Percentiles rank a stretch among this genome's conserved stretches.
Evolutionary conservation across 306 rosid species (phyloP).

Genomic region (Cucumis cinereus): DNA sequence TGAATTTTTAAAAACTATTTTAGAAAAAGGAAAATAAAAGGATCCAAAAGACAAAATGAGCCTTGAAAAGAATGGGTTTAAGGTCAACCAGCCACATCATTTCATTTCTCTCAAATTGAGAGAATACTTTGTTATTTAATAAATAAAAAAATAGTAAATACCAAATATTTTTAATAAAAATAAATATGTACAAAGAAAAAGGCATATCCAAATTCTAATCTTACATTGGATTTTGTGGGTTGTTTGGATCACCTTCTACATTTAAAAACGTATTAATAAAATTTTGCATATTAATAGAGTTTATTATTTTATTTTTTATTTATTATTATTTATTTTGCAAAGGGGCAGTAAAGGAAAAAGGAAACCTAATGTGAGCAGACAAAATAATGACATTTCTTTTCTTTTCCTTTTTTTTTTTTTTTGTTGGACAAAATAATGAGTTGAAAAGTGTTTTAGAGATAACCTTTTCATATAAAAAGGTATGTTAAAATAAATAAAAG

Average conservation of each 20-base stretch:
- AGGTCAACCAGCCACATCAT: slow-evolving; percentile 2
- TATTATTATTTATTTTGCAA: not conserved
- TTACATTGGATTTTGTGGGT: not conserved
- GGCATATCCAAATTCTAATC: not conserved
- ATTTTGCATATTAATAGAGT: not conserved
- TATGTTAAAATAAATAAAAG: not conserved
- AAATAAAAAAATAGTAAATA: not conserved
- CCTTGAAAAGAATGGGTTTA: not conserved
- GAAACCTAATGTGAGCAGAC: not conserved
- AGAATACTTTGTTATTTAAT: not conserved
- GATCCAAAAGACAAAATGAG: not conserved
- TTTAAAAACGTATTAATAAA: not conserved
- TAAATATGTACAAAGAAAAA: not conserved
- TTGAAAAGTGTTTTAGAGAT: not conserved
- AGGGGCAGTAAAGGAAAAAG: not conserved
- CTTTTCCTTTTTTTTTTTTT: no score
- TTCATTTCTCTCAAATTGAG: not conserved
- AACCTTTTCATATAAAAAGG: not conserved
- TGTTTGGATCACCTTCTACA: not conserved
- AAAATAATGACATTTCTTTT: not conserved
- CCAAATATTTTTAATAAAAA: not conserved
- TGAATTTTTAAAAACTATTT: not conserved
- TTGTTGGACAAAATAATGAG: no score
- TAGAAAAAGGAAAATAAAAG: not conserved
- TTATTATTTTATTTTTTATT: not conserved